phyloP scores from a whole-genome alignment of 2,329 filamentous ascomycete species.

The Camillea tinctor region DNA sequence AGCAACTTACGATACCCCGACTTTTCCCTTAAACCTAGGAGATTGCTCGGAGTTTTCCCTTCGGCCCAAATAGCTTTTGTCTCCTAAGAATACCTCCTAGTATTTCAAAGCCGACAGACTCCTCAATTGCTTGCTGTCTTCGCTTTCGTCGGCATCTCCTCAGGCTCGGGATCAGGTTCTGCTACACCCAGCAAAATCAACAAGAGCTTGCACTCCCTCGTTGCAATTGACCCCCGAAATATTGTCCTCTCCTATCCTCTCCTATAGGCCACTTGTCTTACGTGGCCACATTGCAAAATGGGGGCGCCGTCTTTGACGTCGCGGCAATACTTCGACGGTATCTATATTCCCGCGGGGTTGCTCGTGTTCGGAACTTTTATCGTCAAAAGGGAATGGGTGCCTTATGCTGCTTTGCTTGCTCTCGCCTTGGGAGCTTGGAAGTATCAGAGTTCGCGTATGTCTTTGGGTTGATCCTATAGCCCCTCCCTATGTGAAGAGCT shows the following conservation, averaged over 20 bases:
- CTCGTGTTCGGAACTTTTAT: conserved; percentile 74
- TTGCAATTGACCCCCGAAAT: not conserved
- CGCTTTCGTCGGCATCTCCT: not conserved
- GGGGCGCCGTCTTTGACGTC: conserved; percentile 45
- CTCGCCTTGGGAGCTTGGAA: conserved; percentile 68
- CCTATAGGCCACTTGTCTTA: conserved; percentile 5
- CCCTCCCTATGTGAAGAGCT: not conserved
- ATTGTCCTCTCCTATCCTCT: not conserved
- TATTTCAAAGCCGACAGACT: not conserved
- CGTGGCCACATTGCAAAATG: conserved; percentile 32
- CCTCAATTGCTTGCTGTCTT: not conserved
- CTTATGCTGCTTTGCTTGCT: conserved; percentile 67
- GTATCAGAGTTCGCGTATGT: conserved; percentile 69
- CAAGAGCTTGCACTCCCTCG: not conserved
- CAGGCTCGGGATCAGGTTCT: not conserved
- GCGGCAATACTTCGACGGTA: conserved; percentile 69
- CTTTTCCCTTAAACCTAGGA: not conserved
- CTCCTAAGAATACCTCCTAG: no score
- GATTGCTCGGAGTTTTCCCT: not conserved
- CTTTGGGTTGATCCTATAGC: not conserved
- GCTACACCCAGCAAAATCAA: not conserved
- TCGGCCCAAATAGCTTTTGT: no score
- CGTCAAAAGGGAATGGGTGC: conserved; percentile 74
- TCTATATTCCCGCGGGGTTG: conserved; percentile 80
- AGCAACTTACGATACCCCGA: conserved; percentile 1